Percentiles rank a stretch among this genome's conserved stretches.
Evolutionary conservation across 148 eudicot species (phyloP).

Genomic region (Rhododendron simsii): DNA sequence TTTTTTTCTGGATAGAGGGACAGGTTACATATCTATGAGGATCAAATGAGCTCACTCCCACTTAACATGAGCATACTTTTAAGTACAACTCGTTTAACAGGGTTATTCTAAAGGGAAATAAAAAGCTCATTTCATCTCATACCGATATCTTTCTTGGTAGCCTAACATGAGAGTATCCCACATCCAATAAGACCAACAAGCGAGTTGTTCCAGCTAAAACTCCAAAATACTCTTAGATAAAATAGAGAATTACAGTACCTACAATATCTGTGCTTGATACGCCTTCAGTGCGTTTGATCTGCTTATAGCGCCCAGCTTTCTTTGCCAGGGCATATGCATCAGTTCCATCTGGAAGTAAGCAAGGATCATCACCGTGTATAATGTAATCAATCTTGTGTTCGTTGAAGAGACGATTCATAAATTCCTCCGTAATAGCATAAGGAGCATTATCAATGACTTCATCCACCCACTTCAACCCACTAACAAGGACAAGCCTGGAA

Average conservation of each 20-base stretch:
- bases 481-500: slow-evolving; percentile 81
- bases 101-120: not conserved
- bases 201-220: not conserved
- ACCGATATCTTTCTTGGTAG: not conserved
- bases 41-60: slow-evolving; percentile 5
- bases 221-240: not conserved
- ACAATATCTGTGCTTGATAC: slow-evolving; percentile 98
- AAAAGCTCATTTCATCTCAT: not conserved
- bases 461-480: slow-evolving; percentile 97
- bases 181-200: slow-evolving; percentile 1
- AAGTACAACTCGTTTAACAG: not conserved
- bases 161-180: not conserved
- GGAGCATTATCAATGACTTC: slow-evolving; percentile 89
- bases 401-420: slow-evolving; percentile 84
- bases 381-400: slow-evolving; percentile 87
- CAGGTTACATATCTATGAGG: not conserved
- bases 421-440: slow-evolving; percentile 85
- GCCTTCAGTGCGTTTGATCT: slow-evolving; percentile 97
- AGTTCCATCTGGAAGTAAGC: slow-evolving; percentile 93
- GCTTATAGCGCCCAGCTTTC: slow-evolving; percentile 90
- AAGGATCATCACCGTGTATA: slow-evolving; percentile 97
- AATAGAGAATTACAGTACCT: slow-evolving; percentile 52
- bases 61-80: not conserved
- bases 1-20: not conserved
- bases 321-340: slow-evolving; percentile 95